Evolutionary conservation across 495 filamentous ascomycete genomes (phyloP).

Genomic region (Filosporella fistucella): DNA sequence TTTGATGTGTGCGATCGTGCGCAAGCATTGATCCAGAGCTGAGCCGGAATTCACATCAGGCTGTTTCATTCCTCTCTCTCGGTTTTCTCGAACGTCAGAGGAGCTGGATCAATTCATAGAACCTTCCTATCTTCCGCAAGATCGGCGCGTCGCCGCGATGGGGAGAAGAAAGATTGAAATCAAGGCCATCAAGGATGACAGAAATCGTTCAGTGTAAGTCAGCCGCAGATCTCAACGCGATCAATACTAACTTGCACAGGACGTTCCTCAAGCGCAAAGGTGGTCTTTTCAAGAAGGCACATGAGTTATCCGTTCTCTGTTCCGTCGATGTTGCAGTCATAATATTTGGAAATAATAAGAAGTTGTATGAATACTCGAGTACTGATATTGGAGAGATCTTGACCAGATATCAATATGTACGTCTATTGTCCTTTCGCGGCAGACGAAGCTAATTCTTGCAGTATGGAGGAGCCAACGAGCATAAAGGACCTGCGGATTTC

Average conservation of each 20-base stretch:
- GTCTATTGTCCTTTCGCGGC: conserved; percentile 32
- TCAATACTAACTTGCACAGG: conserved; percentile 39
- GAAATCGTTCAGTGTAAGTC: conserved; percentile 95
- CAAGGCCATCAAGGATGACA: conserved; percentile 99
- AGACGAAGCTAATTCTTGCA: conserved; percentile 30
- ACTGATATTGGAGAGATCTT: conserved; percentile 88
- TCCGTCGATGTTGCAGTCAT: conserved; percentile 98
- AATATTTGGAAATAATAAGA: conserved; percentile 97
- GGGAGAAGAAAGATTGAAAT: conserved; percentile 88
- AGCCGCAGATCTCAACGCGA: background rate
- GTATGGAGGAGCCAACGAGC: conserved; percentile 90
- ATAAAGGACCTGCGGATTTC: conserved; percentile 94
- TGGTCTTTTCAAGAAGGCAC: conserved; percentile 98
- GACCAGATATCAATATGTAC: conserved; percentile 80
- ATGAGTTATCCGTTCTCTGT: conserved; percentile 96
- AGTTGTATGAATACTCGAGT: conserved; percentile 96
- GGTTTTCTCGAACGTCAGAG: conserved; percentile 2
- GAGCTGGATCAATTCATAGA: conserved; percentile 25
- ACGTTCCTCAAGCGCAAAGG: conserved; percentile 99
- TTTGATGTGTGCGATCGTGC: conserved; percentile 10
- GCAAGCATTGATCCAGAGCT: conserved; percentile 1
- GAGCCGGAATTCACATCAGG: conserved; percentile 1
- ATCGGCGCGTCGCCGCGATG: conserved; percentile 37
- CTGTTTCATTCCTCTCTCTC: conserved; percentile 5
- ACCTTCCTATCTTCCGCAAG: conserved; percentile 18